Conservation (phyloP, 768 basidiomycete species). For the Boletus bicolor region DNA sequence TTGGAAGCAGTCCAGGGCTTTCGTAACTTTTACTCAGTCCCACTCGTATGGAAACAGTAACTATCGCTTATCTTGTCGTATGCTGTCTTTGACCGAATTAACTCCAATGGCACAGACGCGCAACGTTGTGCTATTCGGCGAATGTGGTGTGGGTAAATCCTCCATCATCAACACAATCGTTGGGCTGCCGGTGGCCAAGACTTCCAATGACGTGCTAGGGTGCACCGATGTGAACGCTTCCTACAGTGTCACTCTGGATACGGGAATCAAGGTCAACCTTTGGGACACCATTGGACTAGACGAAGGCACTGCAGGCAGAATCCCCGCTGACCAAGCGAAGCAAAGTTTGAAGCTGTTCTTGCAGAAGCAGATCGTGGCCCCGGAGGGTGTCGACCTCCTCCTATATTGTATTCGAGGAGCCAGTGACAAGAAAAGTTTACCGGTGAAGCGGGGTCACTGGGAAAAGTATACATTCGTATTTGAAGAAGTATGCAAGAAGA, state of each 20-base stretch:
- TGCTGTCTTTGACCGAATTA: neutral
- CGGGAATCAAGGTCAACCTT: slow-evolving; percentile 20
- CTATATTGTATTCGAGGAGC: slow-evolving; percentile 29
- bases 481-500: slow-evolving; percentile 24
- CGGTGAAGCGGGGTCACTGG: slow-evolving; percentile 14
- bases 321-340: slow-evolving; percentile 15
- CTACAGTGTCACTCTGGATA: slow-evolving; percentile 17
- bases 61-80: neutral
- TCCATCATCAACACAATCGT: slow-evolving; percentile 38
- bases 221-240: slow-evolving; percentile 25
- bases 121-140: slow-evolving; percentile 37
- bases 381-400: slow-evolving; percentile 26
- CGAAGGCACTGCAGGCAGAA: slow-evolving; percentile 25
- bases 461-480: slow-evolving; percentile 25
- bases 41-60: slow-evolving; percentile 8
- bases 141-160: slow-evolving; percentile 37
- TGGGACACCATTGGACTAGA: slow-evolving; percentile 38
- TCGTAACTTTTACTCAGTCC: neutral
- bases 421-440: slow-evolving; percentile 8
- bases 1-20: neutral
- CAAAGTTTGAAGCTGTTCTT: slow-evolving; percentile 26
- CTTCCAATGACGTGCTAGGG: slow-evolving; percentile 28
- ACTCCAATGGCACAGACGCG: slow-evolving; percentile 6
- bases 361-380: slow-evolving; percentile 11
- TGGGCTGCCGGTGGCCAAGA: slow-evolving; percentile 22